Evolutionary conservation across 1,139 yeast species (phyloP), one percentile per base, ranked within the genome.

Genomic region (Yamadazyma songkhlaensis): DNA sequence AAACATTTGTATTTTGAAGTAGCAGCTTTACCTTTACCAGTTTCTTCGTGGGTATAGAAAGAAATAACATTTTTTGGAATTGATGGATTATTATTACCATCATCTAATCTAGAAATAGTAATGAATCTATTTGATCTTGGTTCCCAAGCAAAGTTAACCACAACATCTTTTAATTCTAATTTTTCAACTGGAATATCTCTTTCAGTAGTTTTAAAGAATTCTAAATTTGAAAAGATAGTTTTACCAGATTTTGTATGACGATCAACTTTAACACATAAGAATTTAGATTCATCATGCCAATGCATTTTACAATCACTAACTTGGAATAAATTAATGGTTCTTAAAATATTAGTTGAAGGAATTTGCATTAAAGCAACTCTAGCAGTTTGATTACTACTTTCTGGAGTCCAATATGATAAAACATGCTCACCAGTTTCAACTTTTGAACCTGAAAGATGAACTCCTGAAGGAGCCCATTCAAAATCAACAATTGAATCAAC

Each of bases 401-500:
- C 99, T 38, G 98, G 98, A 35, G 96, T 89, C 98, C 98, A 94
- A 71, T 84, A 92, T 30, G 95, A 83, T 52, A 94, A 73, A 27
- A 89, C 69, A 50, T 84, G 84, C 45, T 77, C 83, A 28, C 78
- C 74, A n/a, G 72, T 69, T 34, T 70, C 77, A 35, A 54, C 59
- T 47, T 68, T 77, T 38, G 77, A 68, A 49, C 74, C 77, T 33
- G 80, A 78, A 47, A 88, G 74, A 49, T 76, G 72, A 33, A 88
- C 86, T 46, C 84, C 84, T 28, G 92, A 81, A 45, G 99, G 98
- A 21, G 97, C 89, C 79, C 95, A 92, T 60, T 89, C 95, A 57
- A 94, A 92, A 63, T 90, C 97, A 53, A 81, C 81, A 47, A 94
- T 78, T 40, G 90, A 95, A 31, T 86, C 88, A 50, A 89, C 77